Conservation (phyloP, 306 rosid species). For the Cajanus cajan region DNA sequence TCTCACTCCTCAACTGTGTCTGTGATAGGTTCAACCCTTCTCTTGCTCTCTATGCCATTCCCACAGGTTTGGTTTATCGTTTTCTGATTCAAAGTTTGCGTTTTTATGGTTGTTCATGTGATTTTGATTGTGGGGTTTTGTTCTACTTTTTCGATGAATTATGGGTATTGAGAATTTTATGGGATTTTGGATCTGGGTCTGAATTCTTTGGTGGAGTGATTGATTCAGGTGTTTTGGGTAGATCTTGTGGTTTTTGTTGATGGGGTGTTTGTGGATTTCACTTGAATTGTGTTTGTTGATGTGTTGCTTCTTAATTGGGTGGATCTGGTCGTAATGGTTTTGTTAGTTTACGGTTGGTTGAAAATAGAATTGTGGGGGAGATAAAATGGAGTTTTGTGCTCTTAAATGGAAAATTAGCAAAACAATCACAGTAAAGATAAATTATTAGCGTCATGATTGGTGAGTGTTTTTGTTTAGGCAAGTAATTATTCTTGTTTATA, state of each 20-base stretch:
- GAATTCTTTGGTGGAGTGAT: neutral
- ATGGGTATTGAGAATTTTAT: neutral
- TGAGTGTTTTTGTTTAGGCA: slow-evolving; percentile 4
- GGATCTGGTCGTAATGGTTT: slow-evolving; percentile 19
- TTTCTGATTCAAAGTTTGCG: neutral
- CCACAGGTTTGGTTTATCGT: slow-evolving; percentile 32
- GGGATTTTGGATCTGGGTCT: slow-evolving; percentile 26
- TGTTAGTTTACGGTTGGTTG: slow-evolving; percentile 12
- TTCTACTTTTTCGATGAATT: neutral
- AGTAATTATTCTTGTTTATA: neutral
- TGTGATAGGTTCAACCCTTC: slow-evolving; percentile 4
- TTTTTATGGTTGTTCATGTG: neutral
- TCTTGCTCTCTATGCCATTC: slow-evolving; percentile 43
- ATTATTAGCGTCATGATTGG: neutral
- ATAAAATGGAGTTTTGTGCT: neutral
- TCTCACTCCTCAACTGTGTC: neutral
- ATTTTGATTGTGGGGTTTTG: neutral
- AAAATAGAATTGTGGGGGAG: slow-evolving; percentile 7
- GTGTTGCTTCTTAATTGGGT: neutral
- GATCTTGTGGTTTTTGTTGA: slow-evolving; percentile 3
- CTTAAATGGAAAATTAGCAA: neutral
- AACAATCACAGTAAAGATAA: neutral
- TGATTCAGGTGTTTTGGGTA: neutral
- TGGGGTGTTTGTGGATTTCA: neutral
- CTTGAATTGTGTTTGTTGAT: slow-evolving; percentile 7